Base-by-base conservation (phyloP, 1,284 basidiomycete genomes). In the Takashimella koratensis region DNA sequence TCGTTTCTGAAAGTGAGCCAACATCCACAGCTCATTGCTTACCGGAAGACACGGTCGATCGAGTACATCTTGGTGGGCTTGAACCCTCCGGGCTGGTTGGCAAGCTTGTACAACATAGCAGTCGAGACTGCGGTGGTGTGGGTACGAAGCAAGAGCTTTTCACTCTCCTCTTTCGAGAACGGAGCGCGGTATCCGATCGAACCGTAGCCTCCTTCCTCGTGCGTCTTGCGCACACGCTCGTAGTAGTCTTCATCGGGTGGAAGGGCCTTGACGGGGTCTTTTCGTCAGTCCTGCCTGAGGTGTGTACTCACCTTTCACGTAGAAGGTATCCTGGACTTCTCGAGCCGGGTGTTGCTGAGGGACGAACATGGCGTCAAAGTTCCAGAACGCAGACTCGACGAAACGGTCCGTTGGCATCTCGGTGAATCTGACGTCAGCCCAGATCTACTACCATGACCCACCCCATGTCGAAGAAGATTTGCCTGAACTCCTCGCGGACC, bases 391-490 rank as follows among this genome's bases (percentile, higher is more conserved):
- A 23, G 92, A 96, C 77, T 99, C 96, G 56, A 99, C 93, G 73
- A 94, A 99, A 56, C 88, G 86, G 57, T 88, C 86, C n/a, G 96
- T 98, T 5, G 95, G 93, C 96, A 99, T 99, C 78, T 99, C 96
- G 53, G 92, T 87, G 78, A 98, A 99, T 13, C 93, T 95, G 51
- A n/a, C 24, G 51, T 49, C 48, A 50, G n/a, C 36, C 11, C 30
- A 36, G 8, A 36, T 36, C 30, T 16, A 36, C 30, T 8, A 36
- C 30, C 10, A 36, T 8, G 30, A 75, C 82, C 53, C 64, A 94
- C 90, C 96, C 96, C 92, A 98, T 98, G 76, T 99, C 96, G 66
- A 99, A 84, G 82, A 99, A 99, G 70, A 98, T 98, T 72, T 90
- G 89, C 49, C 94, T 83, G 75, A 99, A 93, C 77, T 99, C 96